Evolutionary conservation across 176 grass and related monocot species (phyloP), one percentile per base, ranked within the genome.

Genomic region (Areca catechu): DNA sequence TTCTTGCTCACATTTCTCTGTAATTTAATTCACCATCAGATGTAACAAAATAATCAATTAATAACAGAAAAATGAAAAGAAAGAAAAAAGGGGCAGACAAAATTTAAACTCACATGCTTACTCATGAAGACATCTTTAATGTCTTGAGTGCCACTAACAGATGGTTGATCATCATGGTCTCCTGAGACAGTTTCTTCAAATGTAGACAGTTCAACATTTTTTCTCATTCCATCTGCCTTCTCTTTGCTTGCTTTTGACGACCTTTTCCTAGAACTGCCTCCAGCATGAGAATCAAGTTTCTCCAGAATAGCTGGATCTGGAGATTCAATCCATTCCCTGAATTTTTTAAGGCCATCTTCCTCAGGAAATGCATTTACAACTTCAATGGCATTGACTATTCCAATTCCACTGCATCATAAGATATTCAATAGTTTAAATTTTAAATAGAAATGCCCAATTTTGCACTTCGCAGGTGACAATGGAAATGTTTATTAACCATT

Each of bases 1-100:
- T 97, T 97, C 75, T 97, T 97, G 83, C 92, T 97, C 43, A 91
- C 72, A 48, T 97, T 91, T 78, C 92, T 88, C 86, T 97, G 83
- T 55, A 58, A 80, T 72, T 71, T 24, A 59, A 57, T 64, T 7
- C 9, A 63, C 7, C 34, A 43, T 43, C 6, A 78, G 61, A 74
- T 24, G 71, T 52, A 22, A 71, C 56, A 71, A 63, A 22, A 20
- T 53, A 22, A 60, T 22, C 20, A 67, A 77, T 65, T 16, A 60
- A 17, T 67, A 72, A 49, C 21, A 47, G 29, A 19, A 27, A 62
- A 15, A 24, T 53, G 19, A 7, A 19, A 57, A 47, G 51, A 37
- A 61, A 54, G 12, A 28, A 37, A 17, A 17, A 49, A 4, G 17
- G 25, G 27, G 4, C 16, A 67, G 69, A 59, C n/a, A 76, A 65